Conservation (phyloP, 768 basidiomycete genomes). For the Trametes coccinea region DNA sequence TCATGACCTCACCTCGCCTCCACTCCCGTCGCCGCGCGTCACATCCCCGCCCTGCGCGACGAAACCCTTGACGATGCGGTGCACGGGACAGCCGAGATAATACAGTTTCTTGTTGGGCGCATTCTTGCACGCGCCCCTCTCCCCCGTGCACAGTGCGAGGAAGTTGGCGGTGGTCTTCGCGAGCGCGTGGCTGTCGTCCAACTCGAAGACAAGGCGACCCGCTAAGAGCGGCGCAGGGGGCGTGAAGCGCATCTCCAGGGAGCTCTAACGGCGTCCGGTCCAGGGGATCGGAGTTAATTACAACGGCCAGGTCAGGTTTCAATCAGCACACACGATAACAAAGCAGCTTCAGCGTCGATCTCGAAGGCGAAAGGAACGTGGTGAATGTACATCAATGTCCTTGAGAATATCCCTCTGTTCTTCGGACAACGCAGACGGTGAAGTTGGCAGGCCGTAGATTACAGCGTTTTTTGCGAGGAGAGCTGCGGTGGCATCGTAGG, state of each 20-base stretch:
- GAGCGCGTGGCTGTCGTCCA: constrained; percentile 41
- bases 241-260: constrained; percentile 35
- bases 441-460: constrained; percentile 45
- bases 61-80: constrained; percentile 49
- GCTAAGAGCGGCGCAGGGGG: constrained; percentile 40
- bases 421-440: constrained; percentile 41
- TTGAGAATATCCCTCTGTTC: constrained; percentile 44
- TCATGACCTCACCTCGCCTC: constrained; percentile 45
- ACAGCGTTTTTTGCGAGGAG: constrained; percentile 40
- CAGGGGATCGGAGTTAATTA: neutral
- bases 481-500: constrained; percentile 35
- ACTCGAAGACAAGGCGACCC: constrained; percentile 43
- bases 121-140: constrained; percentile 46
- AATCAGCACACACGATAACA: neutral
- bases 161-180: constrained; percentile 52
- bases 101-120: constrained; percentile 46
- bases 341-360: neutral
- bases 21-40: constrained; percentile 52
- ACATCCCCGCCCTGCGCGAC: constrained; percentile 57
- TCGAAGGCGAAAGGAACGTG: neutral
- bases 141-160: constrained; percentile 46
- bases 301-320: neutral
- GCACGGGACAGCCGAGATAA: constrained; percentile 46
- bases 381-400: constrained; percentile 36
- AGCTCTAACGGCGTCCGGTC: constrained; percentile 24